A percentile compares a stretch with the other conserved stretches of the same genome.
phyloP scores from a whole-genome alignment of 768 basidiomycete genomes.

The Crucibulum laeve region DNA sequence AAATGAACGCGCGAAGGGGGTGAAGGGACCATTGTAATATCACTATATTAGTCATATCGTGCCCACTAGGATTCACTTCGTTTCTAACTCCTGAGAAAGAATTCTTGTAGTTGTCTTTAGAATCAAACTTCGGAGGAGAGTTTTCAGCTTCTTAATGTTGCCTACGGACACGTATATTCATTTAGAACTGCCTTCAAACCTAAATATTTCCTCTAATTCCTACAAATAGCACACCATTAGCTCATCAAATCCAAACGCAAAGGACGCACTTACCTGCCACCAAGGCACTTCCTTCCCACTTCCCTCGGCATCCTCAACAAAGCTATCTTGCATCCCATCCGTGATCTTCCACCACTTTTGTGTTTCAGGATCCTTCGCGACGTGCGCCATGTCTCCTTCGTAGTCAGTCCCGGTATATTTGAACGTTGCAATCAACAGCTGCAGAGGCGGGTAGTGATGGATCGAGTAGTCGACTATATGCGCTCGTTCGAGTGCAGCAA shows the following conservation, averaged over 20 bases:
- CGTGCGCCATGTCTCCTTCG: constrained; percentile 57
- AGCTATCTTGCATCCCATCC: constrained; percentile 74
- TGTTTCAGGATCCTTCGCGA: constrained; percentile 67
- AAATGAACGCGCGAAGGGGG: no score
- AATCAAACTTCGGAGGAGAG: no score
- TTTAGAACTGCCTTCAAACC: constrained; percentile 46
- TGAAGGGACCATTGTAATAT: no score
- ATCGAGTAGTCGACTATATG: constrained; percentile 78
- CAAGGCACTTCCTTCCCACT: constrained; percentile 68
- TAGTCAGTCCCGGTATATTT: constrained; percentile 69
- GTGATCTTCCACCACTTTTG: constrained; percentile 75
- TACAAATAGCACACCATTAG: constrained; percentile 9
- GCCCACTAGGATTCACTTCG: no score
- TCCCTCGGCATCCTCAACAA: constrained; percentile 64
- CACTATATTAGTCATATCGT: no score
- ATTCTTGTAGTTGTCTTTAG: no score
- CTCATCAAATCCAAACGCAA: not conserved
- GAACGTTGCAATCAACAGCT: constrained; percentile 75
- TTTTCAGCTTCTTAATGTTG: no score
- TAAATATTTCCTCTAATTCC: constrained; percentile 65
- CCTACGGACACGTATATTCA: not conserved
- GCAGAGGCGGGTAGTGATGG: constrained; percentile 56
- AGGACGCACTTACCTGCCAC: constrained; percentile 48
- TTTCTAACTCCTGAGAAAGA: no score
- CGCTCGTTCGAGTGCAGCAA: constrained; percentile 54